A percentile compares a stretch with the other conserved stretches of the same genome.
These are phyloP conservation scores for Debaryomycetaceae sp. DNA, from an alignment of 1,139 yeast species.

Conservation along the genomic window DNA sequence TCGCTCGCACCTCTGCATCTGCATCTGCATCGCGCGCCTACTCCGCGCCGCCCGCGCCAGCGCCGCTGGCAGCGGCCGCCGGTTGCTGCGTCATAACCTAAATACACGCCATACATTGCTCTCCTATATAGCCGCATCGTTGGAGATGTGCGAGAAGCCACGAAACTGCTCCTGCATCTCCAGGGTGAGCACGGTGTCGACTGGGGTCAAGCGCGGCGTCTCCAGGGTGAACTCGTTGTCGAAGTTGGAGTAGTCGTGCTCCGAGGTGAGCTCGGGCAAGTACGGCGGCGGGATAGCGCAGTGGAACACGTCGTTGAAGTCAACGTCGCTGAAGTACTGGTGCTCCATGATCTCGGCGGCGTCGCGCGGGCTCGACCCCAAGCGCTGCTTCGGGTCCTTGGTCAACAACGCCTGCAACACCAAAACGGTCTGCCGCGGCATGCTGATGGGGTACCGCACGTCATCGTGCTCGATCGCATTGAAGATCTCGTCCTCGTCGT, in stretches of 20 bases:
- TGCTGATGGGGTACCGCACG: constrained; percentile 94
- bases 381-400: constrained; percentile 77
- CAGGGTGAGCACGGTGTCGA: constrained; percentile 79
- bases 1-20: too few species aligned
- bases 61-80: constrained; percentile 6
- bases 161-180: constrained; percentile 95
- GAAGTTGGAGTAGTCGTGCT: constrained; percentile 88
- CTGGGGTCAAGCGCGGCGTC: constrained; percentile 93
- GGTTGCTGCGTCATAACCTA: constrained; percentile 14
- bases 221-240: constrained; percentile 94
- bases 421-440: constrained; percentile 96
- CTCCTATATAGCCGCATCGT: constrained; percentile 45
- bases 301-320: constrained; percentile 79
- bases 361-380: constrained; percentile 84
- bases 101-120: background rate
- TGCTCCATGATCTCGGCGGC: constrained; percentile 94
- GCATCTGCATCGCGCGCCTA: too few species aligned
- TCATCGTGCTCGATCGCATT: constrained; percentile 97
- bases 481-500: constrained; percentile 96
- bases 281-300: constrained; percentile 81
- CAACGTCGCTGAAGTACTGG: constrained; percentile 84
- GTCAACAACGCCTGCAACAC: constrained; percentile 86
- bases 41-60: constrained; percentile 8
- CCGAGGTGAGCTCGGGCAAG: constrained; percentile 73
- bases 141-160: constrained; percentile 89